Evolutionary conservation across 2,329 filamentous ascomycete species (phyloP).

Genomic region (Colletotrichum eleusines): DNA sequence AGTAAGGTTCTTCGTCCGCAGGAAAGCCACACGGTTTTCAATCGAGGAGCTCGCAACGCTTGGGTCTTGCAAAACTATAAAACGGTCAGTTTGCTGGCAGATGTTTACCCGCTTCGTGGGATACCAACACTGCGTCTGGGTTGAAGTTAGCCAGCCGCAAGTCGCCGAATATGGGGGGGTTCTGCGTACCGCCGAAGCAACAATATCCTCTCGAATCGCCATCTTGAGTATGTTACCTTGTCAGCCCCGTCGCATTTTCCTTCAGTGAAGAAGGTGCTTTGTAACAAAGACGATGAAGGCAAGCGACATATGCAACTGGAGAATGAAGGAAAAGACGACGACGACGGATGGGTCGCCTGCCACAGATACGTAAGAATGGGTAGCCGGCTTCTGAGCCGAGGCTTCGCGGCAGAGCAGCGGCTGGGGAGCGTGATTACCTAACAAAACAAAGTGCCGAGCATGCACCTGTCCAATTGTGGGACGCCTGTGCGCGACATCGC

Average conservation of each 20-base stretch:
- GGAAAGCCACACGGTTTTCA: conserved; percentile 91
- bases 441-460: conserved; percentile 13
- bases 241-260: conserved; percentile 24
- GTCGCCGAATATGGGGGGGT: not conserved
- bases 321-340: not conserved
- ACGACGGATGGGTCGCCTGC: not conserved
- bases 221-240: conserved; percentile 56
- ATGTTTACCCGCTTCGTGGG: conserved; percentile 1
- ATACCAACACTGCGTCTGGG: conserved; percentile 58
- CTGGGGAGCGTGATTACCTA: conserved; percentile 30
- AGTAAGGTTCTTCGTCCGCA: conserved; percentile 96
- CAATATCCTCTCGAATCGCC: conserved; percentile 94
- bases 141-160: conserved; percentile 32
- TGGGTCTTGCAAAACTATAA: conserved; percentile 89
- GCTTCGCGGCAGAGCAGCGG: conserved; percentile 39
- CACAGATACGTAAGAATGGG: conserved; percentile 38
- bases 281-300: conserved; percentile 4
- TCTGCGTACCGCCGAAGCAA: conserved; percentile 80
- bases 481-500: no score
- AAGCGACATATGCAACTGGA: conserved; percentile 1
- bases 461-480: no score
- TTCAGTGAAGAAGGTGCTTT: conserved; percentile 13
- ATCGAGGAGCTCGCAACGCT: conserved; percentile 90
- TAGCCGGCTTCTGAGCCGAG: conserved; percentile 47
- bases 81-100: conserved; percentile 5